Percentiles rank a stretch among this genome's conserved stretches.
Conservation (phyloP, 768 basidiomycete genomes). For the Lactarius hatsudake region DNA sequence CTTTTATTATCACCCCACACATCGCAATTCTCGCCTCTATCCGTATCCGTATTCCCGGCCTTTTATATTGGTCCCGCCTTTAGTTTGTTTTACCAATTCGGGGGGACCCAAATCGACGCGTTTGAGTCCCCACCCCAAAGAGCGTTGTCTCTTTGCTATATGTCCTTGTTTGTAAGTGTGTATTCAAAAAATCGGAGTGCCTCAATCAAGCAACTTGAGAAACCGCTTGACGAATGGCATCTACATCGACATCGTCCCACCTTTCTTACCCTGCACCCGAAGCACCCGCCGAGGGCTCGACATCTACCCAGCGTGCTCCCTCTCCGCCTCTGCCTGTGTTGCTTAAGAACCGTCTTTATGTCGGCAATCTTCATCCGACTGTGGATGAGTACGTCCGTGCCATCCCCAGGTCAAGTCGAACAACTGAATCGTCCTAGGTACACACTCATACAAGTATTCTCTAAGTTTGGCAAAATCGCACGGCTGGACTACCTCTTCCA, state of each 20-base stretch:
- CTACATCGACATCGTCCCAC: conserved; percentile 16
- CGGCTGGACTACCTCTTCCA: conserved; percentile 96
- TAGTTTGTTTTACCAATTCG: conserved; percentile 21
- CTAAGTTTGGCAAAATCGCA: conserved; percentile 88
- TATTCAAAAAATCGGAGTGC: conserved; percentile 8
- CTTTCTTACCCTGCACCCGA: conserved; percentile 33
- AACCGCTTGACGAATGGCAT: neutral
- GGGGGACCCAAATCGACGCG: conserved; percentile 17
- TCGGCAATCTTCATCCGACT: conserved; percentile 84
- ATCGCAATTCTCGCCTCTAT: conserved; percentile 19
- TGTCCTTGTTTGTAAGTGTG: conserved; percentile 13
- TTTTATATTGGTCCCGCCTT: conserved; percentile 9
- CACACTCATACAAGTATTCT: conserved; percentile 83
- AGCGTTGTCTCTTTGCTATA: conserved; percentile 20
- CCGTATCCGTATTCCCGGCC: conserved; percentile 24
- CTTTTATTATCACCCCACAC: conserved; percentile 24
- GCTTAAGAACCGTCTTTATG: conserved; percentile 75
- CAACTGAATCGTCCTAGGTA: conserved; percentile 50
- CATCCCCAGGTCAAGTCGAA: neutral
- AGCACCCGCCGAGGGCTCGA: conserved; percentile 13
- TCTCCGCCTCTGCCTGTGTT: conserved; percentile 31
- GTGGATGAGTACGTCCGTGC: conserved; percentile 72
- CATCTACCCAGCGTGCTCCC: conserved; percentile 23
- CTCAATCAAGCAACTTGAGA: neutral
- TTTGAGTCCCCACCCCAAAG: conserved; percentile 16